Evolutionary conservation across 768 basidiomycete genomes (phyloP).

Genomic region (Boletus vinaceobasis): DNA sequence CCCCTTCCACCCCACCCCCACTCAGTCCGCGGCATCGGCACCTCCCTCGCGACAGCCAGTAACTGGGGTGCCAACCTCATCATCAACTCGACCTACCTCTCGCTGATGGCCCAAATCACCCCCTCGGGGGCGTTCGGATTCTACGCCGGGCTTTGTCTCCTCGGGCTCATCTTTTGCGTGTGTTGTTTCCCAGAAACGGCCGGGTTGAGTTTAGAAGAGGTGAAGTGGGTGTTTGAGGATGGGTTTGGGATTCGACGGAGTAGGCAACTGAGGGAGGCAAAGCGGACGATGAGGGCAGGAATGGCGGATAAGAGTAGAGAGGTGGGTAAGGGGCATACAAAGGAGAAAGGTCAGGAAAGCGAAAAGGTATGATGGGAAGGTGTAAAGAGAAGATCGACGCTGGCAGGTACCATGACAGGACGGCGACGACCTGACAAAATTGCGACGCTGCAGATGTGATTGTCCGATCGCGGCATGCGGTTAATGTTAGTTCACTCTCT

Average conservation of each 20-base stretch:
- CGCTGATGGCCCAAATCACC: conserved; percentile 70
- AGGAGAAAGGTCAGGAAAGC: neutral
- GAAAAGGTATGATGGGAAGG: neutral
- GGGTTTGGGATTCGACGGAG: conserved; percentile 67
- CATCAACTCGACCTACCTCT: conserved; percentile 77
- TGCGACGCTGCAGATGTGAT: neutral
- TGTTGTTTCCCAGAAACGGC: conserved; percentile 79
- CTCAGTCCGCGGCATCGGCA: conserved; percentile 72
- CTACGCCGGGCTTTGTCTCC: conserved; percentile 68
- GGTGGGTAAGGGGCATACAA: neutral
- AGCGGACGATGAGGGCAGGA: conserved; percentile 9
- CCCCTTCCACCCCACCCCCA: neutral
- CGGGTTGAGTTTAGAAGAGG: conserved; percentile 67
- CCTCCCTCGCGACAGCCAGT: conserved; percentile 68
- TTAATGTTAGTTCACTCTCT: neutral
- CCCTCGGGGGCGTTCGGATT: conserved; percentile 75
- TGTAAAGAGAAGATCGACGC: neutral
- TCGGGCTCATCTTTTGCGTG: conserved; percentile 67
- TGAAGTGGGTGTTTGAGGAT: conserved; percentile 55
- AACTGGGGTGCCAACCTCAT: conserved; percentile 79
- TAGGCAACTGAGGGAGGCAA: conserved; percentile 36
- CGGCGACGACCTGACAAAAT: neutral
- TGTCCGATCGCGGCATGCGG: neutral
- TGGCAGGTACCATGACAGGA: neutral
- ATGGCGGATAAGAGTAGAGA: neutral